Percentiles rank a stretch among this genome's conserved stretches.
Evolutionary conservation across 2,329 filamentous ascomycete species (phyloP).

Genomic region (Claviceps arundinis): DNA sequence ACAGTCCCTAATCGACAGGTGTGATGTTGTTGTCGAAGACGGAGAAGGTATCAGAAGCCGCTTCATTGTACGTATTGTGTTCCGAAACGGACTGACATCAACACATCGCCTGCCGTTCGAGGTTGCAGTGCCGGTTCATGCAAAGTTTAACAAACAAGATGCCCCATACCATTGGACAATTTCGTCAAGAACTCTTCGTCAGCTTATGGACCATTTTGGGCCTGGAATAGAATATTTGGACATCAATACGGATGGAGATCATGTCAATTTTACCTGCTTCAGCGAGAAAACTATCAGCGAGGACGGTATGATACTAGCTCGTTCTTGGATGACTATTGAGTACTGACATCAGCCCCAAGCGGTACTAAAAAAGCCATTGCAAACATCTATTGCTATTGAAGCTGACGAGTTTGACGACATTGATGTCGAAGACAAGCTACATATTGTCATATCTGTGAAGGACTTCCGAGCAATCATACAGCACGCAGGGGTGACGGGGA

Average conservation of each 20-base stretch:
- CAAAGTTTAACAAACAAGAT: slow-evolving; percentile 55
- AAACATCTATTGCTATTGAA: slow-evolving; percentile 67
- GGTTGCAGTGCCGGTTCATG: slow-evolving; percentile 58
- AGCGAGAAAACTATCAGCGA: slow-evolving; percentile 65
- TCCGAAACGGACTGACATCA: slow-evolving; percentile 63
- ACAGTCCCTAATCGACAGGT: slow-evolving; percentile 59
- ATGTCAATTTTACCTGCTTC: slow-evolving; percentile 68
- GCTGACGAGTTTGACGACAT: slow-evolving; percentile 66
- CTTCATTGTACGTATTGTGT: slow-evolving; percentile 60
- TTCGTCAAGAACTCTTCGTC: slow-evolving; percentile 54
- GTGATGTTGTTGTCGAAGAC: slow-evolving; percentile 62
- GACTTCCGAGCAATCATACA: slow-evolving; percentile 70
- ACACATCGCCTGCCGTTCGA: slow-evolving; percentile 69
- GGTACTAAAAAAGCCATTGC: slow-evolving; percentile 65
- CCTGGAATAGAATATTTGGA: slow-evolving; percentile 71
- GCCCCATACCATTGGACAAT: slow-evolving; percentile 62
- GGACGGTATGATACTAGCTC: slow-evolving; percentile 20
- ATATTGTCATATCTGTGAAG: slow-evolving; percentile 70
- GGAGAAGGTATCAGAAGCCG: slow-evolving; percentile 57
- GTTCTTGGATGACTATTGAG: background rate
- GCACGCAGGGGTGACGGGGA: slow-evolving; percentile 57
- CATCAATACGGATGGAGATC: slow-evolving; percentile 59
- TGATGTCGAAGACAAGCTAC: slow-evolving; percentile 58
- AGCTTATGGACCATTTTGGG: slow-evolving; percentile 70
- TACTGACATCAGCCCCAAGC: slow-evolving; percentile 29